Evolutionary conservation across 495 filamentous ascomycete genomes (phyloP).

Genomic region (Lepraria neglecta): DNA sequence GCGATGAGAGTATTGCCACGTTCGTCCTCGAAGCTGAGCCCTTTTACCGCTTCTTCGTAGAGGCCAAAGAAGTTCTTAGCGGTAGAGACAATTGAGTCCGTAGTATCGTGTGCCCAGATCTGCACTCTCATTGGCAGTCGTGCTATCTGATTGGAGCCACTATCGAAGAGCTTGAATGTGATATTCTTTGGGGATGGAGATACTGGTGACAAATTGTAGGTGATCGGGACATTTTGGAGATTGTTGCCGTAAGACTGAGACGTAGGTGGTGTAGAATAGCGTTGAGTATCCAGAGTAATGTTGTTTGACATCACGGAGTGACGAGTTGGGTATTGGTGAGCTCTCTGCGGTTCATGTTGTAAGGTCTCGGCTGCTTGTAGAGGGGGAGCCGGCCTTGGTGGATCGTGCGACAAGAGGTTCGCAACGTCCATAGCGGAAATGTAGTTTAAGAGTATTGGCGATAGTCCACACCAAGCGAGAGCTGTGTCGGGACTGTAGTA

Average conservation of each 20-base stretch:
- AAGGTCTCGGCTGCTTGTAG: constrained; percentile 36
- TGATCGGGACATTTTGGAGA: constrained; percentile 27
- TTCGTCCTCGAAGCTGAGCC: constrained; percentile 87
- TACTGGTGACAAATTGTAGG: constrained; percentile 44
- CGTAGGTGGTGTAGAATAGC: constrained; percentile 25
- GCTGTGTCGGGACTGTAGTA: neutral
- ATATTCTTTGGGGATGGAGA: constrained; percentile 66
- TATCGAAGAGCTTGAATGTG: constrained; percentile 75
- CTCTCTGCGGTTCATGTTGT: constrained; percentile 39
- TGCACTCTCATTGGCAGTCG: constrained; percentile 85
- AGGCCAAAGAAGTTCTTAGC: constrained; percentile 98
- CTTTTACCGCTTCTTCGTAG: constrained; percentile 65
- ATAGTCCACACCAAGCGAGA: neutral
- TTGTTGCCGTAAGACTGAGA: constrained; percentile 17
- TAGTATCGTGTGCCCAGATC: constrained; percentile 88
- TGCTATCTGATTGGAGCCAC: constrained; percentile 64
- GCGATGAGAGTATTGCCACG: constrained; percentile 84
- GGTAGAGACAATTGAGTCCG: constrained; percentile 90
- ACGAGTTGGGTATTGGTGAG: constrained; percentile 39
- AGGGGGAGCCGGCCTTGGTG: constrained; percentile 21
- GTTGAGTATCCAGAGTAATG: constrained; percentile 26
- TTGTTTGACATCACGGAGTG: constrained; percentile 32
- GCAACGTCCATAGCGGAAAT: constrained; percentile 37
- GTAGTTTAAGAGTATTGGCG: neutral
- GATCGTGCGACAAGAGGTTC: constrained; percentile 37